These are phyloP conservation scores for Plantago major DNA, from an alignment of 257 asterid genomes.

Conservation along the genomic window DNA sequence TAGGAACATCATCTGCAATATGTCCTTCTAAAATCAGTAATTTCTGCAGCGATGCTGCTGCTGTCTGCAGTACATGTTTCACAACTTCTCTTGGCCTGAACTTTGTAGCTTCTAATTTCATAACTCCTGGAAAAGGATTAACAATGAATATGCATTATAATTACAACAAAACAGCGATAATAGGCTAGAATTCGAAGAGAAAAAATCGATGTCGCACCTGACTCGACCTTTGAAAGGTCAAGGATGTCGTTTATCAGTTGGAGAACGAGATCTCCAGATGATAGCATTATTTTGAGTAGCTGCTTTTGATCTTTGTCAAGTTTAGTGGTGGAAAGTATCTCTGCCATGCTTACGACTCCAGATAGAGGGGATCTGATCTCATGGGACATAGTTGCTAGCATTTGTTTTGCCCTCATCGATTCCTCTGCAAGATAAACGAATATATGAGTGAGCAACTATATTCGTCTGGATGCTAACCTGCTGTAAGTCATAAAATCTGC, in stretches of 20 bases:
- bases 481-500: conserved; percentile 9
- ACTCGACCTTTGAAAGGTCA: conserved; percentile 78
- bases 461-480: not conserved
- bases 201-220: conserved; percentile 26
- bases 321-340: conserved; percentile 71
- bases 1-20: conserved; percentile 84
- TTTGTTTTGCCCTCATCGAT: conserved; percentile 90
- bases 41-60: conserved; percentile 86
- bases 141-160: too few relatives aligned
- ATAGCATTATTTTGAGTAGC: conserved; percentile 42
- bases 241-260: conserved; percentile 86
- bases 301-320: conserved; percentile 79
- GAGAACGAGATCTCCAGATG: conserved; percentile 50
- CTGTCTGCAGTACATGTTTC: conserved; percentile 86
- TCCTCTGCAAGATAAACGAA: conserved; percentile 50
- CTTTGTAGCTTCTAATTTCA: conserved; percentile 88
- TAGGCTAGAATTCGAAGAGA: too few relatives aligned
- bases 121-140: conserved; percentile 48
- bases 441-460: conserved; percentile 9
- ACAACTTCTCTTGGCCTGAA: conserved; percentile 93
- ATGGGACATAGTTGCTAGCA: conserved; percentile 96
- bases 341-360: conserved; percentile 91
- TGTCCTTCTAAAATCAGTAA: conserved; percentile 70
- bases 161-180: too few relatives aligned
- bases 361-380: conserved; percentile 93